phyloP scores from a whole-genome alignment of 2,329 filamentous ascomycete species.

The Basipetospora chlamydospora region DNA sequence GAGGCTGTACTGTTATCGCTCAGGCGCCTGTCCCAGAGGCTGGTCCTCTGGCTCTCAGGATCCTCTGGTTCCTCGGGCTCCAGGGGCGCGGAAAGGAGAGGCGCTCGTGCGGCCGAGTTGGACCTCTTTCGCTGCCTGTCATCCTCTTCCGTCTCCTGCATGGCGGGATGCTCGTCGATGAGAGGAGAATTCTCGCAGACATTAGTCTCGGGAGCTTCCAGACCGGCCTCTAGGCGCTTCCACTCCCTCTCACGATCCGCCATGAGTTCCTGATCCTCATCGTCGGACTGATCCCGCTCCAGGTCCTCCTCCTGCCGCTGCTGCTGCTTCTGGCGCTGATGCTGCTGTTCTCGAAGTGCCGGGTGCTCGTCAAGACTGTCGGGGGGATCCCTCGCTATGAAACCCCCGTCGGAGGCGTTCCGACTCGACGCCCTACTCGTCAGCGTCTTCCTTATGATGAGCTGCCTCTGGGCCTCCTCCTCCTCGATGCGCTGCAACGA shows the following conservation, averaged over 20 bases:
- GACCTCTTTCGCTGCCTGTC: not conserved
- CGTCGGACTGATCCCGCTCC: not conserved
- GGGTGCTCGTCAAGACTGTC: too few species aligned
- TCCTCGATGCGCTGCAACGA: slow-evolving; percentile 12
- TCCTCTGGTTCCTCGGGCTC: not conserved
- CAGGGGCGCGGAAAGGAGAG: not conserved
- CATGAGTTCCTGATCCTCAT: too few species aligned
- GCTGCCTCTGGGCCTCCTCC: slow-evolving; percentile 17
- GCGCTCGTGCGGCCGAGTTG: not conserved
- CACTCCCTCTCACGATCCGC: not conserved
- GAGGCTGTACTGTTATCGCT: not conserved
- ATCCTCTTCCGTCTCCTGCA: not conserved
- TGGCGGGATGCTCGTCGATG: not conserved
- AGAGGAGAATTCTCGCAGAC: not conserved
- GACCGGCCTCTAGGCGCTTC: slow-evolving; percentile 2
- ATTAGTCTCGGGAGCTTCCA: not conserved
- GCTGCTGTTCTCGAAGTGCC: too few species aligned
- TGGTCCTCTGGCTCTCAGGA: not conserved
- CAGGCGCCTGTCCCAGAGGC: slow-evolving; percentile 2
- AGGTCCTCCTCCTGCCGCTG: not conserved
- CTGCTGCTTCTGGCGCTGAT: not conserved
- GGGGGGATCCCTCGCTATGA: too few species aligned
- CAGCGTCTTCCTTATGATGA: slow-evolving; percentile 23
- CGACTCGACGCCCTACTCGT: slow-evolving; percentile 1
- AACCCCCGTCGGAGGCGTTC: slow-evolving; percentile 1